Percentiles rank a stretch among this genome's conserved stretches.
phyloP scores from a whole-genome alignment of 164 flowering plant species.

The Malania oleifera region DNA sequence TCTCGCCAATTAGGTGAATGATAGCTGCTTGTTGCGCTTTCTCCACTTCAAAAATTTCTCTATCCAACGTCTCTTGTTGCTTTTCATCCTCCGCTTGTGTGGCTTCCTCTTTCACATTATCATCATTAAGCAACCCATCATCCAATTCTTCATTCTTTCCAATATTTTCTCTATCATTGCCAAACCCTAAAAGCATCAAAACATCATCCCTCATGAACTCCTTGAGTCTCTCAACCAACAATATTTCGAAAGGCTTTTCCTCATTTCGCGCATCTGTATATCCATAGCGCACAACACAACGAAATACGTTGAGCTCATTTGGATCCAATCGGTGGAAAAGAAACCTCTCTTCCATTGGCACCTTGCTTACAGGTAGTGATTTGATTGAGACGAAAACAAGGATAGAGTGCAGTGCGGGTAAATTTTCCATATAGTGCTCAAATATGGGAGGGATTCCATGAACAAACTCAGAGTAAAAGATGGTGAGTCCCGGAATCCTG shows the following conservation, averaged over 20 bases:
- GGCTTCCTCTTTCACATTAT: too few relatives aligned
- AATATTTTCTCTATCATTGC: too few relatives aligned
- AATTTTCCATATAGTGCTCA: neutral
- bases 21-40: neutral
- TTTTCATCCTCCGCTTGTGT: neutral
- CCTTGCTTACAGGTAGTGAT: conserved; percentile 2
- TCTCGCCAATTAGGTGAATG: neutral
- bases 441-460: conserved; percentile 5
- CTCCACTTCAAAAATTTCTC: neutral
- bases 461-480: conserved; percentile 1
- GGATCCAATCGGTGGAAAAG: neutral
- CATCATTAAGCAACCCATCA: too few relatives aligned
- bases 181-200: neutral
- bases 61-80: neutral
- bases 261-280: neutral
- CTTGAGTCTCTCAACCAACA: too few relatives aligned
- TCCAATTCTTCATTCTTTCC: too few relatives aligned
- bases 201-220: neutral
- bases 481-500: neutral
- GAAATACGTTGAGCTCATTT: too few relatives aligned
- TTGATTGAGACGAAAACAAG: neutral
- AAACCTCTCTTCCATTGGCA: neutral
- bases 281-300: neutral
- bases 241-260: neutral
- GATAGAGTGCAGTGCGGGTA: neutral